phyloP scores from a whole-genome alignment of 805 yeast genomes.

The Pichia californica region DNA sequence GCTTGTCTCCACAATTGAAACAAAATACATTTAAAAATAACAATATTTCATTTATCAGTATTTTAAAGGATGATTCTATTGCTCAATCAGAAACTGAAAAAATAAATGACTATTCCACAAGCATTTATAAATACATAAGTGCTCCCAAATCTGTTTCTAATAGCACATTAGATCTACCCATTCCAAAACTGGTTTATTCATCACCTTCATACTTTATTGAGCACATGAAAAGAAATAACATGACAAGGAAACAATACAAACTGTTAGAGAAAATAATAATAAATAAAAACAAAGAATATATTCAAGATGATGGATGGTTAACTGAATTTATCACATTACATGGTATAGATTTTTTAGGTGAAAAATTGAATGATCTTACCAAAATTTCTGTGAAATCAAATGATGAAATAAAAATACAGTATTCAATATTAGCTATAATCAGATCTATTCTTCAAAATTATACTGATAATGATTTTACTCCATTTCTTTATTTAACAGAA shows the following conservation, averaged over 20 bases:
- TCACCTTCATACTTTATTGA: conserved; percentile 42
- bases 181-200: not conserved
- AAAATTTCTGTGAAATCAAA: conserved; percentile 34
- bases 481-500: conserved; percentile 41
- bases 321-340: conserved; percentile 66
- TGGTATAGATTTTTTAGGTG: conserved; percentile 74
- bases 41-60: too few relatives aligned
- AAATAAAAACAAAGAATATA: not conserved
- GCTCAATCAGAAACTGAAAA: not conserved
- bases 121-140: not conserved
- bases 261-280: conserved; percentile 20
- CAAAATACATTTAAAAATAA: too few relatives aligned
- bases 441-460: conserved; percentile 60
- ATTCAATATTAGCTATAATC: conserved; percentile 68
- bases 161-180: conserved; percentile 3
- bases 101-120: too few relatives aligned
- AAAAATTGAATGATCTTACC: conserved; percentile 52
- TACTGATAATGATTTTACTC: conserved; percentile 48
- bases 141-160: too few relatives aligned
- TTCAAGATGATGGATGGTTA: conserved; percentile 53
- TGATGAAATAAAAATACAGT: conserved; percentile 60
- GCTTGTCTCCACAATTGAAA: too few relatives aligned
- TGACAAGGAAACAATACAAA: conserved; percentile 35
- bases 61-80: too few relatives aligned
- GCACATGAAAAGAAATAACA: conserved; percentile 29